A percentile compares a stretch with the other conserved stretches of the same genome.
phyloP scores from a whole-genome alignment of 257 asterid species.

The Solanum ossicruentum region DNA sequence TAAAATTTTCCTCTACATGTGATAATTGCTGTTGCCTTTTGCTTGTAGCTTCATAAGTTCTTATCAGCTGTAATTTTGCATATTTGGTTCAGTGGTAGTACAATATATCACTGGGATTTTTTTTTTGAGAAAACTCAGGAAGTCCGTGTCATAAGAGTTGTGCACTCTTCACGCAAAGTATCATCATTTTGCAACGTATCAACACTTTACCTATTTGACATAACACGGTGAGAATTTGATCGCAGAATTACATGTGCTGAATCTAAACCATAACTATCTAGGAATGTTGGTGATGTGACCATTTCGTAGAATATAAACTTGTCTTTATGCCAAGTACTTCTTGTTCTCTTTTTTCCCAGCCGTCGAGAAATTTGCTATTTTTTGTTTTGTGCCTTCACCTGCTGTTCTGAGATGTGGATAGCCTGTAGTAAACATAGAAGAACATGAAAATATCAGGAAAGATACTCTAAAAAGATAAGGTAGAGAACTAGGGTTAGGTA shows the following conservation, averaged over 20 bases:
- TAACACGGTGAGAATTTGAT: not conserved
- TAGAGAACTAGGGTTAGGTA: not conserved
- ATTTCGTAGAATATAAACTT: not conserved
- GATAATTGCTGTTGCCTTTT: not conserved
- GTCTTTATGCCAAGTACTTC: not conserved
- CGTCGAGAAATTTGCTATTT: not conserved
- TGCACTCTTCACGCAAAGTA: not conserved
- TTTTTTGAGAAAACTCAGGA: not conserved
- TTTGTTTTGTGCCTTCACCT: not conserved
- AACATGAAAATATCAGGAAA: not conserved
- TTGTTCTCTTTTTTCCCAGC: not conserved
- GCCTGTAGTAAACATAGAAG: not conserved
- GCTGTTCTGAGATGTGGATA: not conserved
- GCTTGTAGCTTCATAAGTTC: not conserved
- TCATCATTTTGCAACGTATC: not conserved
- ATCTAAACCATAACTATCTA: not conserved
- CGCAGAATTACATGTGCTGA: not conserved
- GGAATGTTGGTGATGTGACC: not conserved
- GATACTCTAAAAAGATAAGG: not conserved
- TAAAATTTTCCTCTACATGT: not conserved
- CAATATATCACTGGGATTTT: not conserved
- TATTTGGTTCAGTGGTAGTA: not conserved
- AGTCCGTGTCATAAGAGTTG: not conserved
- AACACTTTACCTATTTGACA: not conserved
- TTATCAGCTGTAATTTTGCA: not conserved